These are phyloP conservation scores for Tolypocladium inflatum DNA, from an alignment of 2,329 filamentous ascomycete species.

Conservation along the genomic window DNA sequence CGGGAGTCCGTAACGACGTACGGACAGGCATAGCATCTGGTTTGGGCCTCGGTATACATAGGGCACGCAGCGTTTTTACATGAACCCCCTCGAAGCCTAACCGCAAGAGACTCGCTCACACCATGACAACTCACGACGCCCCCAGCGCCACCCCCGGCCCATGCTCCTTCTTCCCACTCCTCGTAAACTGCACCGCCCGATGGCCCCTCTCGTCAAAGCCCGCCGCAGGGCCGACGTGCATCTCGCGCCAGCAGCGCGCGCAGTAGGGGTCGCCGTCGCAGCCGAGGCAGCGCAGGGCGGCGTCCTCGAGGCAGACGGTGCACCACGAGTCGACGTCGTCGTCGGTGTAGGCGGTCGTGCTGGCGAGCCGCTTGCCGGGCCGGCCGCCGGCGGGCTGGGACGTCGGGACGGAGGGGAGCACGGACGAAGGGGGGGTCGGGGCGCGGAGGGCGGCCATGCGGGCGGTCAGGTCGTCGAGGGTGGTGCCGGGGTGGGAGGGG, in stretches of 20 bases:
- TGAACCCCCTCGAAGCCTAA: not conserved
- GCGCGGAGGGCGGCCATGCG: conserved; percentile 43
- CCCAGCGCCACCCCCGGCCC: conserved; percentile 24
- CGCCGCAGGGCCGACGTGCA: conserved; percentile 61
- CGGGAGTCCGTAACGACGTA: not conserved
- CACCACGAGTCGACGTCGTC: conserved; percentile 72
- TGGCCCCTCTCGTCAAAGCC: conserved; percentile 64
- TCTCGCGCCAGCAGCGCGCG: conserved; percentile 68
- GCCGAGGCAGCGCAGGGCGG: conserved; percentile 60
- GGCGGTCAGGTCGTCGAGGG: conserved; percentile 35
- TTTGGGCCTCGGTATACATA: not conserved
- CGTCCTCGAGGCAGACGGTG: conserved; percentile 73
- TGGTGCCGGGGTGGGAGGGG: conserved; percentile 14
- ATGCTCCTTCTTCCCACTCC: conserved; percentile 21
- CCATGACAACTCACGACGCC: conserved; percentile 9
- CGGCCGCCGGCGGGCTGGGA: conserved; percentile 34
- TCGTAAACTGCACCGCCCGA: conserved; percentile 50
- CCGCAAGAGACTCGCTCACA: not conserved
- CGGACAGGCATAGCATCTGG: not conserved
- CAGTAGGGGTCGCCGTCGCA: conserved; percentile 71
- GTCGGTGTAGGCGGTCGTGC: conserved; percentile 45
- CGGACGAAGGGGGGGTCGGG: conserved; percentile 12
- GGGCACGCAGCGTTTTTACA: not conserved
- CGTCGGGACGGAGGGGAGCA: conserved; percentile 39
- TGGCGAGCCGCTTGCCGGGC: conserved; percentile 27